Conservation (phyloP, 352 stramenopile species). For the Phytophthora nicotianae region DNA sequence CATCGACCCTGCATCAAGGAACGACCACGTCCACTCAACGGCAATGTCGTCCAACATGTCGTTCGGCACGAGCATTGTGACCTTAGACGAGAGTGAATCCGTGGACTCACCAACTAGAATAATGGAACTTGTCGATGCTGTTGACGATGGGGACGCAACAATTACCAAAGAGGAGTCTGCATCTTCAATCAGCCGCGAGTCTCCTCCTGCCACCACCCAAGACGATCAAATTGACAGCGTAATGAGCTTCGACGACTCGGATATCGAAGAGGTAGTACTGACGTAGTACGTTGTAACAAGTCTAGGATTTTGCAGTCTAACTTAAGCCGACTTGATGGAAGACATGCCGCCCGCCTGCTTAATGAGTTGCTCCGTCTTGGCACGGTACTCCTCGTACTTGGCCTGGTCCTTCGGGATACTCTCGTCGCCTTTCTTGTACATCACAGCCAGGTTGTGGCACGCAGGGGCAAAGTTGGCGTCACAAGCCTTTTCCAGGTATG, state of each 20-base stretch:
- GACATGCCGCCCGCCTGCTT: constrained; percentile 71
- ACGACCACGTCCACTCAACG: constrained; percentile 35
- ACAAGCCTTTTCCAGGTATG: constrained; percentile 74
- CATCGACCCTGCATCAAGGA: neutral
- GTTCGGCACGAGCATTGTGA: constrained; percentile 49
- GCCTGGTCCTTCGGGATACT: constrained; percentile 65
- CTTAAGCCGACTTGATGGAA: constrained; percentile 45
- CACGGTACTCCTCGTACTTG: constrained; percentile 76
- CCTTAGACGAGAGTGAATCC: constrained; percentile 32
- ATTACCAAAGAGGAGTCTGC: constrained; percentile 5
- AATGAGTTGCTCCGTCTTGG: constrained; percentile 79
- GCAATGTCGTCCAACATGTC: constrained; percentile 53
- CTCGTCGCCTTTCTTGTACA: constrained; percentile 89
- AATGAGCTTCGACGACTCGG: constrained; percentile 56
- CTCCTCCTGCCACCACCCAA: neutral
- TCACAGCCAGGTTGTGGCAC: constrained; percentile 89
- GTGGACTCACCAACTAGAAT: constrained; percentile 12
- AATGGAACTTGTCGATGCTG: constrained; percentile 3
- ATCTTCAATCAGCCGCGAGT: neutral
- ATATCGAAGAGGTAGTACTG: constrained; percentile 64
- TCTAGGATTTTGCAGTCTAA: constrained; percentile 18
- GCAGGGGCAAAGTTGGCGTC: constrained; percentile 86
- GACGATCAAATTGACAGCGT: constrained; percentile 23
- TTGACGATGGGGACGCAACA: neutral
- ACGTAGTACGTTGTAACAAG: no score